Conservation (phyloP, 2,329 filamentous ascomycete species). For the Didymella glomerata region DNA sequence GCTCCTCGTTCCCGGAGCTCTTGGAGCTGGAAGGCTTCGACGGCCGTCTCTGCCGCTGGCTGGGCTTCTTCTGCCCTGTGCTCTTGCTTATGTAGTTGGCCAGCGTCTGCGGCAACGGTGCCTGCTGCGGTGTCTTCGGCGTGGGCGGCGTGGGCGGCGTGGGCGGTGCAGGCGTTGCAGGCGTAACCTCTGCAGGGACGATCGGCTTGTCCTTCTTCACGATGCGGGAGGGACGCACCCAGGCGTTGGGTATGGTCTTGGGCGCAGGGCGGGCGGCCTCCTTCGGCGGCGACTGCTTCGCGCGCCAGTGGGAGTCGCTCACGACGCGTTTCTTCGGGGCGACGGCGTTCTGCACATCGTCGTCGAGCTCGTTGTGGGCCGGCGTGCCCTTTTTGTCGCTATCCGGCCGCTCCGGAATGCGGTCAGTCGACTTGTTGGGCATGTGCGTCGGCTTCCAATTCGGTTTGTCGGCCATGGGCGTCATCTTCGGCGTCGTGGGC, state of each 20-base stretch:
- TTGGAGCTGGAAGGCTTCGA: conserved; percentile 43
- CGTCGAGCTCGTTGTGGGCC: conserved; percentile 52
- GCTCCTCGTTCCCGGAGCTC: conserved; percentile 44
- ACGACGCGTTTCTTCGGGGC: conserved; percentile 91
- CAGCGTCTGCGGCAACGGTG: conserved; percentile 31
- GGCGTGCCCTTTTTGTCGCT: conserved; percentile 43
- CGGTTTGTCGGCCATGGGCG: conserved; percentile 38
- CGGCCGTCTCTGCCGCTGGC: conserved; percentile 34
- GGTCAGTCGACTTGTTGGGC: conserved; percentile 37
- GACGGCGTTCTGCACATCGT: conserved; percentile 60
- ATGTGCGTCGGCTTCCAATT: conserved; percentile 40
- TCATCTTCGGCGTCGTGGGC: conserved; percentile 39
- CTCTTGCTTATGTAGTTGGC: conserved; percentile 41
- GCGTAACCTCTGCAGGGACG: conserved; percentile 8
- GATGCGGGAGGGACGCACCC: conserved; percentile 49
- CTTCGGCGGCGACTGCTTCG: conserved; percentile 58
- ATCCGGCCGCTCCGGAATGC: conserved; percentile 40
- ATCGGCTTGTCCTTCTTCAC: conserved; percentile 31
- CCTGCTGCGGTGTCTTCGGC: conserved; percentile 24
- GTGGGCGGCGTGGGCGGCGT: conserved; percentile 24
- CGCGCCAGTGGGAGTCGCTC: conserved; percentile 87
- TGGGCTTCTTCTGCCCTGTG: conserved; percentile 37
- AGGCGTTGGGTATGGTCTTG: conserved; percentile 49
- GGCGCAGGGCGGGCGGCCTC: conserved; percentile 42
- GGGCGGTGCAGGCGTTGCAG: background rate